Evolutionary conservation across 2,329 filamentous ascomycete species (phyloP), one percentile per base, ranked within the genome.

Genomic region (Colletotrichum agaves): DNA sequence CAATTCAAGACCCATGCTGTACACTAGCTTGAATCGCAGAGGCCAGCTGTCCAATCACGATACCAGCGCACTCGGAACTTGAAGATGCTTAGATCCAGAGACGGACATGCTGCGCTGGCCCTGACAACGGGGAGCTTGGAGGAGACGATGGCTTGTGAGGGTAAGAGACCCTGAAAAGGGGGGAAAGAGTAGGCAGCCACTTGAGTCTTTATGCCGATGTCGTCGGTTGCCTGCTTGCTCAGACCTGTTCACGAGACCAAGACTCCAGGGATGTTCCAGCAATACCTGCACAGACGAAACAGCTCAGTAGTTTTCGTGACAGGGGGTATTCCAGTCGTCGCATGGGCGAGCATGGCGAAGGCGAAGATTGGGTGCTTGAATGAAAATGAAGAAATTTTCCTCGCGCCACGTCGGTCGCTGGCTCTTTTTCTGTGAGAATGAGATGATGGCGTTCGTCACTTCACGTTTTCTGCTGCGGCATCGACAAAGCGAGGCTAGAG

Each of bases 191-290:
- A n/a, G 37, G 53, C 49, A 12, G 53, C 17, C 33, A 60, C 35
- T 53, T 39, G 31, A 33, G 47, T 39, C 23, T 49, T 49, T 11
- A 49, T 67, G 47, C 53, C 41, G 41, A 49, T 52, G 43, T 50
- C 61, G 33, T 31, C 27, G 62, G 44, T 19, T 44, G 37, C 35
- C 52, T 60, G 61, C 61, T 57, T 60, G 61, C 61, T 57, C 53
- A 47, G 55, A 19, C 41, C 53, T 60, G 47, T 47, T 47, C 65
- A 68, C 61, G 61, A 23, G 65, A 60, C 55, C 41, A 35, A 5
- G 17, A 46, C 15, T 65, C 35, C 61, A 65, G 55, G 61, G 65
- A 55, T 68, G 31, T 68, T 65, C 65, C 65, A 68, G 27, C 55
- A 19, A 53, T 53, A 55, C n/a, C 55, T 60, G 61, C 46, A 23